phyloP scores from a whole-genome alignment of 345 rosid genomes.

The Streptanthus diversifolius region DNA sequence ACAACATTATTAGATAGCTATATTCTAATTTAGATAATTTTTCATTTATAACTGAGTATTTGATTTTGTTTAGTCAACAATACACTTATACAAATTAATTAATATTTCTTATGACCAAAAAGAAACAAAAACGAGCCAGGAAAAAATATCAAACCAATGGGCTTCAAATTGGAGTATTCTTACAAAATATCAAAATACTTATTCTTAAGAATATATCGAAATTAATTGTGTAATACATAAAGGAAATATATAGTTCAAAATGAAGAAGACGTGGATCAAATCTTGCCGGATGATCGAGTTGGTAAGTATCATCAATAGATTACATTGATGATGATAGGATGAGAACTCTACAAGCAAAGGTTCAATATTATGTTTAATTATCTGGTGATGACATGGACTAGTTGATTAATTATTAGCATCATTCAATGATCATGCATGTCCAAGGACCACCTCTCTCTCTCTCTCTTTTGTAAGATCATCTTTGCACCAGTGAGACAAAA shows the following conservation, averaged over 20 bases:
- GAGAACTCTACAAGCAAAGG: slow-evolving; percentile 3
- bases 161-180: neutral
- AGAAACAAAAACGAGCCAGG: neutral
- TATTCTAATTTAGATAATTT: neutral
- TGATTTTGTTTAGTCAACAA: neutral
- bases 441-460: slow-evolving; percentile 31
- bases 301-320: neutral
- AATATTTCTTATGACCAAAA: neutral
- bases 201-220: too few relatives aligned
- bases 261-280: slow-evolving; percentile 22
- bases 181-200: neutral
- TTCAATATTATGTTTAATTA: slow-evolving; percentile 8
- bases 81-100: neutral
- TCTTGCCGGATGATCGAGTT: slow-evolving; percentile 4
- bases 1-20: neutral
- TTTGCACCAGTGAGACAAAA: slow-evolving; percentile 25
- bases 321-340: neutral
- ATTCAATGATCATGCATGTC: slow-evolving; percentile 25
- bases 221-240: neutral
- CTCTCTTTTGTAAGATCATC: slow-evolving; percentile 21
- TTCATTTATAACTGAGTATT: neutral
- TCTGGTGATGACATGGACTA: slow-evolving; percentile 15
- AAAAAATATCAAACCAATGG: neutral
- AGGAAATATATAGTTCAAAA: neutral
- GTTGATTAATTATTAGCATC: slow-evolving; percentile 30